A percentile compares a stretch with the other conserved stretches of the same genome.
phyloP scores from a whole-genome alignment of 2,329 filamentous ascomycete species.

The Penicillium sp. region DNA sequence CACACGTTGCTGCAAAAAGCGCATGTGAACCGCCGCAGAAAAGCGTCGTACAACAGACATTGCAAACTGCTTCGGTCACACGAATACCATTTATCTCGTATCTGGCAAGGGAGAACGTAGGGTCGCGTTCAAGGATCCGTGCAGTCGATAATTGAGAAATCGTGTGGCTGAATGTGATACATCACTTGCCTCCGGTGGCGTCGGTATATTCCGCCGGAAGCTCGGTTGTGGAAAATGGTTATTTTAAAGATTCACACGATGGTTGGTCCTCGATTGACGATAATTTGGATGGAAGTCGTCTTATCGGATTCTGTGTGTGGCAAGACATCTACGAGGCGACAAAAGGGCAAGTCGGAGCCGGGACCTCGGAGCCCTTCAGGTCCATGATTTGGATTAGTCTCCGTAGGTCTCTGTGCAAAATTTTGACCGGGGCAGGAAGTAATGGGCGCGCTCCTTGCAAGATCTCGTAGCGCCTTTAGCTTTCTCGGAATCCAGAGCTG shows the following conservation, averaged over 20 bases:
- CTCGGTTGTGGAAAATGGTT: not conserved
- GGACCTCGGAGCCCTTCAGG: not conserved
- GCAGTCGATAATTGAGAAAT: not conserved
- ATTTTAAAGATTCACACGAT: not conserved
- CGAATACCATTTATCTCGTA: not conserved
- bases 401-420: not conserved
- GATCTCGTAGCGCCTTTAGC: not conserved
- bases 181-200: not conserved
- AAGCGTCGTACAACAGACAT: not conserved
- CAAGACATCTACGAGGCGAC: too few relatives aligned
- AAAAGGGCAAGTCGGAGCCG: not conserved
- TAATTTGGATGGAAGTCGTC: too few relatives aligned
- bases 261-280: not conserved
- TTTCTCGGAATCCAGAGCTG: not conserved
- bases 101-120: not conserved
- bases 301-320: too few relatives aligned
- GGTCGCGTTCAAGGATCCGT: not conserved
- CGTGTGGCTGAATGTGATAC: not conserved
- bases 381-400: not conserved
- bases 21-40: not conserved
- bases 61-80: not conserved
- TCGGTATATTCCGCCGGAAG: not conserved
- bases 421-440: not conserved
- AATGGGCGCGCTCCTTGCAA: not conserved
- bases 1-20: not conserved